These are phyloP conservation scores for Graphilbum sp. DNA, from an alignment of 2,329 filamentous ascomycete genomes.

Conservation along the genomic window DNA sequence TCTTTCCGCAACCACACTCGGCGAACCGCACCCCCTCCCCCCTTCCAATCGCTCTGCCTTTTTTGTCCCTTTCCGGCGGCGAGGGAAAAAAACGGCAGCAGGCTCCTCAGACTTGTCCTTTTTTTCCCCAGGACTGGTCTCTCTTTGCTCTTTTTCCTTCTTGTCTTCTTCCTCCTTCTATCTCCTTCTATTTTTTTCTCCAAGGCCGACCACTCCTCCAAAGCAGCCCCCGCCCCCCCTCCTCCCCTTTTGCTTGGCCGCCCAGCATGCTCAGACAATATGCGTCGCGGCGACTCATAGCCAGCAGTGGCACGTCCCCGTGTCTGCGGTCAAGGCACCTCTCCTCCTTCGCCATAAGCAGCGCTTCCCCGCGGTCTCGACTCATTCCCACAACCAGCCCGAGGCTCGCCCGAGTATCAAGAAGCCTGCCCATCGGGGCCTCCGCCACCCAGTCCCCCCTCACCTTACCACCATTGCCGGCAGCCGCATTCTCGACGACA, in stretches of 20 bases:
- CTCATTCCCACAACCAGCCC: neutral
- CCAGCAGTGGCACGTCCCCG: neutral
- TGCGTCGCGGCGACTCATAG: constrained; percentile 7
- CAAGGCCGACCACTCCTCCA: neutral
- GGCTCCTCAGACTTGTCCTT: too few relatives aligned
- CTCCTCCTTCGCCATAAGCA: constrained; percentile 2
- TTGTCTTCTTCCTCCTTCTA: neutral
- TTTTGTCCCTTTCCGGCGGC: too few relatives aligned
- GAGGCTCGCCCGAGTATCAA: constrained; percentile 1
- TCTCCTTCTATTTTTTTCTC: neutral
- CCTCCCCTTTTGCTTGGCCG: neutral
- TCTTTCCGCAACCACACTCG: constrained; percentile 3
- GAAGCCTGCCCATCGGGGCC: neutral
- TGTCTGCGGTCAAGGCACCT: constrained; percentile 1
- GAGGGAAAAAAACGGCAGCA: too few relatives aligned
- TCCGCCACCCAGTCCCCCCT: neutral
- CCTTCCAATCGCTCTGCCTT: too few relatives aligned
- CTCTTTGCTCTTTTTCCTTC: neutral
- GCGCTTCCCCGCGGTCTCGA: constrained; percentile 1
- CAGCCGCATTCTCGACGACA: constrained; percentile 8
- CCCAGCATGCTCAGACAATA: constrained; percentile 10
- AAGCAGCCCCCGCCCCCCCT: neutral
- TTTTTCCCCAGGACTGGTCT: neutral
- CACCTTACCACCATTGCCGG: neutral
- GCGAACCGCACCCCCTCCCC: too few relatives aligned